Base-by-base conservation (phyloP, 768 basidiomycete species). In the Dioszegia hungarica region DNA sequence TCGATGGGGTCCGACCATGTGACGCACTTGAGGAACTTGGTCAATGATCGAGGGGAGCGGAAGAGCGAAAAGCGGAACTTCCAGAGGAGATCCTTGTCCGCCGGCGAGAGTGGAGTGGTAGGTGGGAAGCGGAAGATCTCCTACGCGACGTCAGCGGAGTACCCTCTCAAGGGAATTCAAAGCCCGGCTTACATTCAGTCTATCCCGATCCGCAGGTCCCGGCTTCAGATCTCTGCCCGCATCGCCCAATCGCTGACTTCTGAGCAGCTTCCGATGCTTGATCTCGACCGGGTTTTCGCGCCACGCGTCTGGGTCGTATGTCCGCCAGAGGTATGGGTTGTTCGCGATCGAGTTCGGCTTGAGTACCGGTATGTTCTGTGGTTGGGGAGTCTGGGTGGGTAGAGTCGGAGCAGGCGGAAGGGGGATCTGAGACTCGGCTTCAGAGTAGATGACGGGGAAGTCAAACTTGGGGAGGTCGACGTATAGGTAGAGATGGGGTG, bases 11-110 rank as follows among this genome's bases (percentile, higher is more conserved):
- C 95, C 36, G 91, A 82, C 95, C 95, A 98, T 19, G 93, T 91
- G 34, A 99, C 95, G 28, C 90, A 91, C 75, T 90, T 97, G 51
- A 99, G 81, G 77, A 99, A 99, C 74, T 99, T 99, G 31, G 94
- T 98, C 37, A 98, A 81, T 1, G 93, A 92, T 10, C 89, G 85
- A 56, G 70, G 70, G 8, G 67, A 63, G 29, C 75, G 72, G 77
- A 90, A 93, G 11, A 99, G 85, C 64, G 95, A 98, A 78, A 97
- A 99, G n/a, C 95, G 84, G 81, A 94, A 99, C 75, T 94, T 93
- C 95, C 95, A 99, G 36, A 98, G 86, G 38, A 93, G 79, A 64
- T 98, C 94, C 71, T 94, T 95, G 77, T 98, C 94, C 68, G 92
- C 89, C 0, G 90, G 85, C 3, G 84, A 88, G 8, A 99, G 80